These are phyloP conservation scores for Gossypium longicalyx DNA, from an alignment of 345 rosid genomes.

Conservation along the genomic window DNA sequence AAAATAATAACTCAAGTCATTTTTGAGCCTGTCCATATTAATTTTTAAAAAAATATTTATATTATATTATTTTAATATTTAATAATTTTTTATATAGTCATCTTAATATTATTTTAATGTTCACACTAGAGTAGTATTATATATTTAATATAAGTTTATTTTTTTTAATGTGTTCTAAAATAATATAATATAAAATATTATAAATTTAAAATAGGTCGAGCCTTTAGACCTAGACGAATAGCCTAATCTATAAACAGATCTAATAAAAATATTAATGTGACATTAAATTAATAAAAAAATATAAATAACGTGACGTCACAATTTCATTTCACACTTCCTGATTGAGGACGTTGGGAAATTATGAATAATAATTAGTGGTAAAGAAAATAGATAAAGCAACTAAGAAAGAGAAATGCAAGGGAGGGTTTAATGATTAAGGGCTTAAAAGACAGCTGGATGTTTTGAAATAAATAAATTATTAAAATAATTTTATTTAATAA, in stretches of 20 bases:
- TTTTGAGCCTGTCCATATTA: no score
- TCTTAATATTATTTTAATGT: no score
- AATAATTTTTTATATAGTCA: no score
- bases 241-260: rapidly evolving
- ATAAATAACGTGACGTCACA: no score
- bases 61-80: no score
- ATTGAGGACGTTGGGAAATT: background rate
- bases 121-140: no score
- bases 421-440: background rate
- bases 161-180: no score
- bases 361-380: background rate
- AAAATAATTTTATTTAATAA: background rate
- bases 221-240: rapidly evolving
- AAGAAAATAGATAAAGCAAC: background rate
- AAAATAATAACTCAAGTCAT: rapidly evolving
- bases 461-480: background rate
- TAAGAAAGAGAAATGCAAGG: background rate
- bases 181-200: no score
- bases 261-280: rapidly evolving
- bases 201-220: rapidly evolving
- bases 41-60: no score
- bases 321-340: no score
- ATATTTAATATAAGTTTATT: no score
- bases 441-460: background rate
- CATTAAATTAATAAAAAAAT: no score